Evolutionary conservation across 768 basidiomycete genomes (phyloP), one percentile per base, ranked within the genome.

Genomic region (Lactarius sp.): DNA sequence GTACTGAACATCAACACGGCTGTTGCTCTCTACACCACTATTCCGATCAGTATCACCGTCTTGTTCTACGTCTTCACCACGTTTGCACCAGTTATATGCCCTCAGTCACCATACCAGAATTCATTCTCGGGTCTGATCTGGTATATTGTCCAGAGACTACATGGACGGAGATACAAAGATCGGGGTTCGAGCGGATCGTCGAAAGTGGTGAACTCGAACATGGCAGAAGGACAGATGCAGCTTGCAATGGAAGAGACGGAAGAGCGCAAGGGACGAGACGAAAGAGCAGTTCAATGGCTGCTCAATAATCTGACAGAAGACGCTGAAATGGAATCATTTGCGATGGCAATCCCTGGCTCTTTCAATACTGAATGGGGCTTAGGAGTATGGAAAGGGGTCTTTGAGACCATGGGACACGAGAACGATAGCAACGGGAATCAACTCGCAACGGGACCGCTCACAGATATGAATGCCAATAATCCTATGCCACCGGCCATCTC

Each of bases 1-100:
- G 70, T 82, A 31, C 70, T 71, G 60, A 71, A 77, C 6, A 70
- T 69, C 50, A 68, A 70, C 33, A 46, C 34, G 0, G 22, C 51
- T 4, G 60, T 69, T 6, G 68, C 64, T 1, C 14, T 55, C 0
- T 37, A 34, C 0, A 59, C 64, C 1, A 52, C 57, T 0, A n/a
- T 60, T 1, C 58, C 60, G 1, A 61, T 69, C 6, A 33, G 36
- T 6, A 16, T 54, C 27, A 58, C 56, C 10, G 52, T 37, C 6
- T 6, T 58, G 8, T 20, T 65, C 44, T 71, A 68, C 50, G 6
- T 67, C 51, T 64, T 59, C 39, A 64, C 37, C 13, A 56, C 42
- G 16, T 20, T 66, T 52, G 57, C 66, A 6, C 66, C 62, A 3
- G 46, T 60, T 1, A 27, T 60, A 27, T 33, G 56, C 3, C 61